Conservation (phyloP, 202 grass and related monocot genomes). For the Setaria italica region DNA sequence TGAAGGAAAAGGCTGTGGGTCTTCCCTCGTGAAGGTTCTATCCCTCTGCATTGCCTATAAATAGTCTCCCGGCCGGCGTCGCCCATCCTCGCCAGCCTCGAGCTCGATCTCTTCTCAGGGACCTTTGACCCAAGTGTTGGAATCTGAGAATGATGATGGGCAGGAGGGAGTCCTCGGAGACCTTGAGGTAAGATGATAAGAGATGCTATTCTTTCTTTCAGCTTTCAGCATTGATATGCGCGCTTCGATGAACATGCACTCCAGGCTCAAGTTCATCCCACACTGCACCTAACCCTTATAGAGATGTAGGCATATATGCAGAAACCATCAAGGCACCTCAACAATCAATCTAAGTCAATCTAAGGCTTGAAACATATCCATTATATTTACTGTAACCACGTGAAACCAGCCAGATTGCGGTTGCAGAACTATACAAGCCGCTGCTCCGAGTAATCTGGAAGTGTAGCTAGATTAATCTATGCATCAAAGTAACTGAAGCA, state of each 20-base stretch:
- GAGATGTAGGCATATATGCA: not conserved
- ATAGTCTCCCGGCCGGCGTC: slow-evolving; percentile 34
- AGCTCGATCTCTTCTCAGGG: slow-evolving; percentile 31
- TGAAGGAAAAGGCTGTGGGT: not conserved
- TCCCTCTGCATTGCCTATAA: slow-evolving; percentile 53
- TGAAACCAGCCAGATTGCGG: not conserved
- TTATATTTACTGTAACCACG: not conserved
- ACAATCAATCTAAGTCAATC: too few relatives aligned
- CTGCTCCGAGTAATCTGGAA: not conserved
- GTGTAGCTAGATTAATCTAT: not conserved
- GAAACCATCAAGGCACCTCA: not conserved
- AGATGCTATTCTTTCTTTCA: slow-evolving; percentile 33
- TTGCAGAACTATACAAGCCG: not conserved
- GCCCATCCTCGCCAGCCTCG: slow-evolving; percentile 42
- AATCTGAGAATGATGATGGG: slow-evolving; percentile 44
- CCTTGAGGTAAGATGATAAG: slow-evolving; percentile 59
- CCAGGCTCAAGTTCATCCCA: not conserved
- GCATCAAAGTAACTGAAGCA: slow-evolving; percentile 24
- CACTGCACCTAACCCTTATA: not conserved
- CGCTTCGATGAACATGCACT: not conserved
- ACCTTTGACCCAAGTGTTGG: slow-evolving; percentile 18
- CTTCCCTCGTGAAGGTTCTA: slow-evolving; percentile 36
- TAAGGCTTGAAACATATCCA: not conserved
- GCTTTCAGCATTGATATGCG: slow-evolving; percentile 24
- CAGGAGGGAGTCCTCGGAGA: slow-evolving; percentile 62